Base-by-base conservation (phyloP, 805 yeast genomes). In the Candida xyloterini region DNA sequence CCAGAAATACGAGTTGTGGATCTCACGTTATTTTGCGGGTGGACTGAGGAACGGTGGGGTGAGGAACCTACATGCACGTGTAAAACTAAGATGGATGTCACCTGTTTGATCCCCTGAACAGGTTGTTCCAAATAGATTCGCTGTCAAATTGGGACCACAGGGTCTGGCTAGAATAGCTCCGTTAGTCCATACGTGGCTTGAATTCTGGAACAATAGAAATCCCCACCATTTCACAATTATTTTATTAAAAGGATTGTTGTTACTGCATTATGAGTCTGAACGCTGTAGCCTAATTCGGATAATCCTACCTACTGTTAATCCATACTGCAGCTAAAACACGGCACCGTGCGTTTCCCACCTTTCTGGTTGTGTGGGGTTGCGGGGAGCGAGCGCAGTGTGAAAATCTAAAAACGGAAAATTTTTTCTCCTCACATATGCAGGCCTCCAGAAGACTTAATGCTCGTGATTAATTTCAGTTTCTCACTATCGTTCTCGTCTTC, bases 371-470 rank as follows among this genome's bases (percentile, higher is more conserved):
- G 28, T 26, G 28, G 28, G 28, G 28, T 8, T 26, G 28, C 11
- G 28, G 28, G 15, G 28, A 10, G 15, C 11, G 10, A 11, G 31
- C 22, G 15, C 22, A 14, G 15, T 16, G 31, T 30, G 33, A 15
- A 15, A 20, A 20, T 30, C 33, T 21, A 14, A 6, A 7, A 15
- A 21, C 40, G 40, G 40, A 35, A 23, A 29, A 35, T 20, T 16
- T 9, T 23, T 20, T 22, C 14, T 16, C 13, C 10, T 32, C 33
- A 43, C 46, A 43, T 43, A 27, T 44, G 46, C 27, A 39, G 35
- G 3, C 44, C 51, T 6, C 51, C 48, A 9, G 49, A 42, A 8
- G 50, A 50, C 27, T 44, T 47, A 31, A 47, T 43, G 39, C 51
- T 49, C 3, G 51, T 49, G 24, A 42, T 34, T 7, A 44, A 34